Evolutionary conservation across 768 basidiomycete species (phyloP), one percentile per base, ranked within the genome.

Genomic region (Rhizopogon salebrosus): DNA sequence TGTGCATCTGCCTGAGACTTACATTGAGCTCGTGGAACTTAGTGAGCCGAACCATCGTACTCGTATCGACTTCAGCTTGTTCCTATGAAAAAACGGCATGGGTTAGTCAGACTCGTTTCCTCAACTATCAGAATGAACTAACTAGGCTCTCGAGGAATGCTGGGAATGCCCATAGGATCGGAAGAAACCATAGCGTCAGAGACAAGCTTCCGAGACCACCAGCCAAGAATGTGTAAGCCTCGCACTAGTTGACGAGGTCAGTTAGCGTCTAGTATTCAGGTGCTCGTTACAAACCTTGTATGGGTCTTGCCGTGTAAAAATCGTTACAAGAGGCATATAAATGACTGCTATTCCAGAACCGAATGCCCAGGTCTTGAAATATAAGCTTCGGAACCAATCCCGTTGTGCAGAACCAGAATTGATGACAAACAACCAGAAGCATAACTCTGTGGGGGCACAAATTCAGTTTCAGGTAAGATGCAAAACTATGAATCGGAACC

Each of bases 1-100:
- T 4, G 26, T 16, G 5, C 29, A 53, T 2, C 9, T 41, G 26
- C 11, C 14, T 13, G 20, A 24, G 6, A 69, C 88, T 34, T 57
- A 92, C 90, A 58, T 93, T 93, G 37, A 92, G 69, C 61, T 92
- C 88, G 37, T 88, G 85, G 62, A 89, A 92, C 57, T 85, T 91
- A 34, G 84, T 84, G 46, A 93, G 69, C 20, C 89, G 82, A 20
- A 88, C 76, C 42, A 92, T 75, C 3, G 85, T 89, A 27, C 60
- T 72, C 16, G 60, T 75, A 49, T 92, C 89, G 8, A 89, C 84
- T 7, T 80, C 80, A 62, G 85, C 78, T 14, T 58, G 59, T 61
- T 77, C 78, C 86, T 89, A 54, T 49, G 8, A 50, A 41, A 13
- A n/a, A 9, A 41, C 0, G 5, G 40, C 18, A 20, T 16, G 37